These are phyloP conservation scores for Helichrysum umbraculigerum DNA, from an alignment of 129 eudicot species.

Conservation along the genomic window DNA sequence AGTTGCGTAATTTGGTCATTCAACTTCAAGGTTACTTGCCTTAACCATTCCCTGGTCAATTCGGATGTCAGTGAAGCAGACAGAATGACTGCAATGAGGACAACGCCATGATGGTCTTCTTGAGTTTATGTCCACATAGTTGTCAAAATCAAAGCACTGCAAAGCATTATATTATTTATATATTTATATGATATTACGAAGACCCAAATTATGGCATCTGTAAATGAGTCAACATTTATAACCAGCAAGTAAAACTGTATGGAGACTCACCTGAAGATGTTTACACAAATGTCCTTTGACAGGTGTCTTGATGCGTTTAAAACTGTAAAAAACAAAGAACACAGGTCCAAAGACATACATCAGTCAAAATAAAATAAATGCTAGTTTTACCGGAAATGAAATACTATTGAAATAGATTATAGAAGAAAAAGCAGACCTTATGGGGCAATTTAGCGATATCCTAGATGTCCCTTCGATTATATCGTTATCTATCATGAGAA, in stretches of 20 bases:
- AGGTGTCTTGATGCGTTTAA: conserved; percentile 66
- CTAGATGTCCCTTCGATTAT: conserved; percentile 74
- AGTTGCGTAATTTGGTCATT: background rate
- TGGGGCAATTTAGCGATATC: conserved; percentile 72
- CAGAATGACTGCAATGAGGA: conserved; percentile 78
- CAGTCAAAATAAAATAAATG: background rate
- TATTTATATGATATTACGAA: background rate
- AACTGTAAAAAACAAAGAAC: conserved; percentile 44
- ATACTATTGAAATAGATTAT: background rate
- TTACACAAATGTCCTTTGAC: conserved; percentile 82
- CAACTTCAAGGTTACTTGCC: conserved; percentile 50
- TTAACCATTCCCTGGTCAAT: conserved; percentile 68
- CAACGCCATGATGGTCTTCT: conserved; percentile 93
- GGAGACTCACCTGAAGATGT: conserved; percentile 63
- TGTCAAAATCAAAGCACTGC: conserved; percentile 83
- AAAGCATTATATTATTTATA: background rate
- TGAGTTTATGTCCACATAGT: conserved; percentile 76
- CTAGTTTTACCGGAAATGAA: background rate
- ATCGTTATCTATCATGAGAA: conserved; percentile 55
- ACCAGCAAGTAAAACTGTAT: background rate
- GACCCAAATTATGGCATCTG: background rate
- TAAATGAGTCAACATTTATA: conserved; percentile 4
- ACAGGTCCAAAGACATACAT: conserved; percentile 13
- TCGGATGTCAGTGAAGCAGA: conserved; percentile 71
- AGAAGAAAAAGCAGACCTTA: conserved; percentile 33